phyloP scores from a whole-genome alignment of 768 basidiomycete genomes.

The Rhodotorula babjevae region DNA sequence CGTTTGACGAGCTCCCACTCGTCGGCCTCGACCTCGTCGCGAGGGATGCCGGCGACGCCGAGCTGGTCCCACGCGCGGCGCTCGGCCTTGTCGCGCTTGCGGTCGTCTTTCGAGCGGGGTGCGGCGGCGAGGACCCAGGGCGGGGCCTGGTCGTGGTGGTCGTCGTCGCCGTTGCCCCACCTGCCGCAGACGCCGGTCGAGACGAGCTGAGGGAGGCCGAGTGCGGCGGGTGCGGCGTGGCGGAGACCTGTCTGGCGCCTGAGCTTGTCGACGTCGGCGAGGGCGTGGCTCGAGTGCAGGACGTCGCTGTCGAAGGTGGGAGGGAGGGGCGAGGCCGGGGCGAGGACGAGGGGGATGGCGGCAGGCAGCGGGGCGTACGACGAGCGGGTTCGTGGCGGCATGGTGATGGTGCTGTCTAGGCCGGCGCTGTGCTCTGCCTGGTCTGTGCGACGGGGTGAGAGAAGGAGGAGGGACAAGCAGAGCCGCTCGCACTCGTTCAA shows the following conservation, averaged over 20 bases:
- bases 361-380: background rate
- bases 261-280: background rate
- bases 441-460: background rate
- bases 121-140: background rate
- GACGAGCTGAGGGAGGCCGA: background rate
- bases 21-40: background rate
- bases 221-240: background rate
- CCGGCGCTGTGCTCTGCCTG: background rate
- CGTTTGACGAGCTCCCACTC: background rate
- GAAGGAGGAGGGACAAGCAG: background rate
- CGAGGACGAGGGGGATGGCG: constrained; percentile 6
- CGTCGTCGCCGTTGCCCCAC: background rate
- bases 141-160: background rate
- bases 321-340: constrained; percentile 1
- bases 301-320: background rate
- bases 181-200: background rate
- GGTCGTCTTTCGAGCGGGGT: no score
- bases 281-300: background rate
- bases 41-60: background rate
- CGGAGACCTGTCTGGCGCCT: background rate
- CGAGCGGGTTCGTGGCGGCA: background rate
- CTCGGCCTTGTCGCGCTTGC: background rate
- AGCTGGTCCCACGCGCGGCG: background rate
- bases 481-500: background rate
- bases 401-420: background rate